Conservation (phyloP, 768 basidiomycete genomes). For the Mycena epipterygia region DNA sequence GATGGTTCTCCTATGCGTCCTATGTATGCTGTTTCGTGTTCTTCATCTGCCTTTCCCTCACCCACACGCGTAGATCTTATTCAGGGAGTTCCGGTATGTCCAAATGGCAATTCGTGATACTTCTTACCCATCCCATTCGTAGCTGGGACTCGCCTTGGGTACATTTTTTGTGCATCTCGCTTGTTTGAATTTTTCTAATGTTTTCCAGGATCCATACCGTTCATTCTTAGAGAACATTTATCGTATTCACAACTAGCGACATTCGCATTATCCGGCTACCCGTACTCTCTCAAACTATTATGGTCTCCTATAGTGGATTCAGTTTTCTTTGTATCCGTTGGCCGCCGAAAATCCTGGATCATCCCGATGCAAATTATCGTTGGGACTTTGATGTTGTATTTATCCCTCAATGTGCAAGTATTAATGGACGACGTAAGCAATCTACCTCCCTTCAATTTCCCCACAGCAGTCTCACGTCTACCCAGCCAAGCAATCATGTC, state of each 20-base stretch:
- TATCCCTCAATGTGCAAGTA: conserved; percentile 80
- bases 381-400: conserved; percentile 85
- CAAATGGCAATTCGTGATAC: conserved; percentile 14
- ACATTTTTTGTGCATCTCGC: conserved; percentile 33
- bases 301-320: conserved; percentile 99
- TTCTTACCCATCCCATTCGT: conserved; percentile 25
- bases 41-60: conserved; percentile 22
- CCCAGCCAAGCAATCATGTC: conserved; percentile 86
- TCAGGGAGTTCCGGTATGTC: conserved; percentile 91
- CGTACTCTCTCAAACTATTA: conserved; percentile 95
- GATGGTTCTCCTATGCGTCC: conserved; percentile 86
- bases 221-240: conserved; percentile 93
- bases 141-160: conserved; percentile 94
- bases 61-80: conserved; percentile 67
- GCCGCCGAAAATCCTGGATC: conserved; percentile 99
- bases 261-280: conserved; percentile 93
- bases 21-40: conserved; percentile 71
- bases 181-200: neutral
- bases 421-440: conserved; percentile 82
- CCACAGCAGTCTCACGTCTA: conserved; percentile 27
- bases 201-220: conserved; percentile 89
- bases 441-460: conserved; percentile 13
- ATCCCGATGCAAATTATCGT: conserved; percentile 96
- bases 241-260: conserved; percentile 97
- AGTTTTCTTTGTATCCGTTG: conserved; percentile 82